Evolutionary conservation across 441 rosid species (phyloP).

Genomic region (Aquilaria agallochum): DNA sequence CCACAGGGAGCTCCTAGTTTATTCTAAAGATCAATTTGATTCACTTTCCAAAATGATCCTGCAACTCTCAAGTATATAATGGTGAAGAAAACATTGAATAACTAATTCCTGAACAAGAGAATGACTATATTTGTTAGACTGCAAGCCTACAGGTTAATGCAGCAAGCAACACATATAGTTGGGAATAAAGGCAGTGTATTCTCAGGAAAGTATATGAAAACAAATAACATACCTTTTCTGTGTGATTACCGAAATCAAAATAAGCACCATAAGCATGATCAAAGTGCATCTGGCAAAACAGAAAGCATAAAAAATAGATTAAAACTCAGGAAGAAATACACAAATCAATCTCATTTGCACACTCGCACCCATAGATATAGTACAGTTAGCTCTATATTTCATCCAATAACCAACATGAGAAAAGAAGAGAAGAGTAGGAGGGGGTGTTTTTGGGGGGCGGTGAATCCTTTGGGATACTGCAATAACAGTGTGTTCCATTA

Average conservation of each 20-base stretch:
- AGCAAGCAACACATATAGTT: too few relatives aligned
- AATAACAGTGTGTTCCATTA: too few relatives aligned
- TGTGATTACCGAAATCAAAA: slow-evolving; percentile 95
- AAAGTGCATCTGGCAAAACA: slow-evolving; percentile 79
- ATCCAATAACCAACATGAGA: too few relatives aligned
- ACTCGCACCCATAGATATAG: too few relatives aligned
- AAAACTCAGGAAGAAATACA: slow-evolving; percentile 1
- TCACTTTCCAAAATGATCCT: neutral
- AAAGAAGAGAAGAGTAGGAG: too few relatives aligned
- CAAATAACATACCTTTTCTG: slow-evolving; percentile 68
- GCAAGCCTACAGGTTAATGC: too few relatives aligned
- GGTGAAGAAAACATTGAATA: slow-evolving; percentile 1
- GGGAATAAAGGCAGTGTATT: too few relatives aligned
- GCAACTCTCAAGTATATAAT: neutral
- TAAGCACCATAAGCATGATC: slow-evolving; percentile 82
- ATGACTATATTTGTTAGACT: neutral
- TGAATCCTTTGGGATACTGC: too few relatives aligned
- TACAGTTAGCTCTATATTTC: too few relatives aligned
- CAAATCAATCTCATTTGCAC: too few relatives aligned
- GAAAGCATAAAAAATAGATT: slow-evolving; percentile 10
- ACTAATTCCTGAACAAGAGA: slow-evolving; percentile 3
- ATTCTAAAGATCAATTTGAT: neutral
- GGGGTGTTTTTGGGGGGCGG: too few relatives aligned
- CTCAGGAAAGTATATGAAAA: slow-evolving; percentile 2
- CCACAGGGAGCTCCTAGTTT: neutral